Conservation (phyloP, 2,329 filamentous ascomycete genomes). For the Colletotrichum sp. region DNA sequence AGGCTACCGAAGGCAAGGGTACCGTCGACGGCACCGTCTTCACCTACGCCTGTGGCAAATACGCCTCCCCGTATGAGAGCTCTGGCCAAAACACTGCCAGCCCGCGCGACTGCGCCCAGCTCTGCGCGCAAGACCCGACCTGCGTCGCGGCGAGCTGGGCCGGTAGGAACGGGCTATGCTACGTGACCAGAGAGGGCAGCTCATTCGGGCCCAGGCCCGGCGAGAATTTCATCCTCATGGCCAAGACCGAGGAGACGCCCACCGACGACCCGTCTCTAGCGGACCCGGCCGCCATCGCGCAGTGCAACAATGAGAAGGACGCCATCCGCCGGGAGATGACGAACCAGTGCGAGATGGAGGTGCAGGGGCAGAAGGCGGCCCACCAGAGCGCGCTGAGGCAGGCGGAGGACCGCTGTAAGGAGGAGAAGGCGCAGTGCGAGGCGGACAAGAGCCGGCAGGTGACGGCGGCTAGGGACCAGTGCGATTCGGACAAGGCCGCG, state of each 20-base stretch:
- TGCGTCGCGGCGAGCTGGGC: neutral
- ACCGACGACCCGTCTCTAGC: fast-evolving
- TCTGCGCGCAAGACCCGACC: neutral
- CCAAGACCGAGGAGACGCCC: neutral
- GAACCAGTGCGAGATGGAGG: neutral
- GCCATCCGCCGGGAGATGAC: neutral
- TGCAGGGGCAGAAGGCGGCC: neutral
- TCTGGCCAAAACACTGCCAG: fast-evolving
- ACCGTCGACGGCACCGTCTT: neutral
- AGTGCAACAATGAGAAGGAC: neutral
- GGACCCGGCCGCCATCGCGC: neutral
- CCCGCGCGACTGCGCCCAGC: neutral
- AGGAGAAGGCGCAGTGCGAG: neutral
- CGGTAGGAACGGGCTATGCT: neutral
- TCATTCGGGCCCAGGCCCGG: no score
- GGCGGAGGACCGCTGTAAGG: neutral
- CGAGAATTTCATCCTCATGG: no score
- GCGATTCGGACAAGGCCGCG: neutral
- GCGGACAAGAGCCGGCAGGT: neutral
- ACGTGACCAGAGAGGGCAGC: neutral
- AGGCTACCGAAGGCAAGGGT: neutral
- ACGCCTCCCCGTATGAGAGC: no score
- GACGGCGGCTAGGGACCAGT: neutral
- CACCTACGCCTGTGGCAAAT: neutral
- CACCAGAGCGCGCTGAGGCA: neutral